A percentile compares a stretch with the other conserved stretches of the same genome.
These are phyloP conservation scores for Chalaropsis ovoidea DNA, from an alignment of 2,329 filamentous ascomycete genomes.

Conservation along the genomic window DNA sequence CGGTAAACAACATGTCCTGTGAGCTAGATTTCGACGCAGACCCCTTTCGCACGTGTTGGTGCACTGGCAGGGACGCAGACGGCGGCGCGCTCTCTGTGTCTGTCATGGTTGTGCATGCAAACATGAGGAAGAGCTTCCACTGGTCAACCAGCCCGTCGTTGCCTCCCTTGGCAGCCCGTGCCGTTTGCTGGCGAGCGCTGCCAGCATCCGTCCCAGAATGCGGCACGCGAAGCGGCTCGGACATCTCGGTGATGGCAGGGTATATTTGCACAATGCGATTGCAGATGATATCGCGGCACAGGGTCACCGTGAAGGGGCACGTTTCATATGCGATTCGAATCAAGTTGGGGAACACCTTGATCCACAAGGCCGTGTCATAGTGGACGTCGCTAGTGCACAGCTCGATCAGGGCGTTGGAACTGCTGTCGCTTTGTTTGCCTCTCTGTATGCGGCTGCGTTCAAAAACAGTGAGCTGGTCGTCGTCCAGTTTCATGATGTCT, in stretches of 20 bases:
- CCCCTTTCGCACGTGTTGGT: constrained; percentile 69
- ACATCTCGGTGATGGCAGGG: constrained; percentile 65
- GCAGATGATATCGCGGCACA: constrained; percentile 85
- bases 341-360: constrained; percentile 93
- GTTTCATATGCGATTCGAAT: constrained; percentile 82
- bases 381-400: constrained; percentile 91
- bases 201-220: constrained; percentile 53
- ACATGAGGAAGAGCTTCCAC: constrained; percentile 95
- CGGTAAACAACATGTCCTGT: constrained; percentile 72
- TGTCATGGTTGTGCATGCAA: constrained; percentile 89
- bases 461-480: constrained; percentile 81
- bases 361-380: constrained; percentile 92
- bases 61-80: constrained; percentile 32
- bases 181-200: constrained; percentile 40
- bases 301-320: constrained; percentile 81
- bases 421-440: constrained; percentile 73
- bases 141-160: constrained; percentile 88
- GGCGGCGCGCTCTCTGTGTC: constrained; percentile 57
- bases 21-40: constrained; percentile 57
- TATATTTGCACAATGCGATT: constrained; percentile 91
- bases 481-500: constrained; percentile 82
- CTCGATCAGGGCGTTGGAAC: constrained; percentile 78
- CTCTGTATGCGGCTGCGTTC: constrained; percentile 87
- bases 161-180: constrained; percentile 56
- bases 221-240: constrained; percentile 58